Evolutionary conservation across 108 stramenopile species (phyloP), one percentile per base, ranked within the genome.

Genomic region (Skeletonema potamos): DNA sequence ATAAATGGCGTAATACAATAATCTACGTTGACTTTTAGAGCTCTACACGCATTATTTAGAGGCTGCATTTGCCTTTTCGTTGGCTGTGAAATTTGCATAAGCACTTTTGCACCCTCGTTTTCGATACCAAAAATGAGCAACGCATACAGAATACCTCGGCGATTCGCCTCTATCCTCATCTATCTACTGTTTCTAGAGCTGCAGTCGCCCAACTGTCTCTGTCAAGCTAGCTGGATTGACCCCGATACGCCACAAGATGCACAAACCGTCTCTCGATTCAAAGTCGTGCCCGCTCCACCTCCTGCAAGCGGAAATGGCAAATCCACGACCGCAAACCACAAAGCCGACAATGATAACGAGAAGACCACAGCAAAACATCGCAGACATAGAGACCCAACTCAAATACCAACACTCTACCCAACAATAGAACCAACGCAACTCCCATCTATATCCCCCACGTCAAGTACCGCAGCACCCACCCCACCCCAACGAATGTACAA

Each of bases 151-250:
- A 41, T 41, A 46, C 44, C 44, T 46, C 44, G 18, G 2, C 8
- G 36, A 37, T 37, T 37, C 36, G 36, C 36, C 12, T 0, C 36
- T 12, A 37, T 37, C 18, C 5, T 46, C 44, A 20, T 46, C 1
- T 46, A 46, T 13, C 4, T 46, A 2, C n/a, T 46, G 1, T 13
- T 46, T 3, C 1, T 46, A 17, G 18, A 20, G 4, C 44, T 46
- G 6, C 39, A 2, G 13, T 13, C 10, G 2, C 39, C 13, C 39
- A 41, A 13, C 39, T 10, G 2, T 20, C 2, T 18, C 44, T 46
- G 58, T 58, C 27, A 60, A 22, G 86, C 72, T n/a, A 89, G 85
- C 41, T 98, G 98, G 98, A 89, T 98, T 37, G 98, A 98, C 69
- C 93, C 92, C 3, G 96, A 97, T 74, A 98, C 96, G 22, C 95